phyloP scores from a whole-genome alignment of 306 rosid genomes.

The Cucurbita ficifolia region DNA sequence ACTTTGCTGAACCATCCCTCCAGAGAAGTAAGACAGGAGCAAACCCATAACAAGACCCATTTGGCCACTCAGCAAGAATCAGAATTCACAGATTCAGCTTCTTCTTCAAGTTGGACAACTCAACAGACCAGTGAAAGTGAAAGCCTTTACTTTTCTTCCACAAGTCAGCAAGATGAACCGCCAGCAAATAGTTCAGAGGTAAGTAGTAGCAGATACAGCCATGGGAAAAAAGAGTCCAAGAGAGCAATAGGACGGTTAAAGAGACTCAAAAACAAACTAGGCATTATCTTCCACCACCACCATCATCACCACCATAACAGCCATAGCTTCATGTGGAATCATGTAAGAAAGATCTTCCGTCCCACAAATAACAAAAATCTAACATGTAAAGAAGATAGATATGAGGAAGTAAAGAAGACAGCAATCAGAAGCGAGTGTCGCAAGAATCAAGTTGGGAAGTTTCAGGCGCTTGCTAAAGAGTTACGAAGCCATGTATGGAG shows the following conservation, averaged over 20 bases:
- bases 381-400: not conserved
- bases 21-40: not conserved
- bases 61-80: conserved; percentile 7
- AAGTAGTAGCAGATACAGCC: conserved; percentile 1
- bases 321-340: conserved; percentile 30
- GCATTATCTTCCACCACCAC: conserved; percentile 66
- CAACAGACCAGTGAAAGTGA: conserved; percentile 6
- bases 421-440: conserved; percentile 8
- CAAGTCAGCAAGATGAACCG: conserved; percentile 10
- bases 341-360: conserved; percentile 21
- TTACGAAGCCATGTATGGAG: conserved; percentile 28
- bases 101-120: conserved; percentile 22
- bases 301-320: conserved; percentile 35
- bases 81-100: conserved; percentile 17
- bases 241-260: conserved; percentile 29
- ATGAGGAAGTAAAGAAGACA: conserved; percentile 15
- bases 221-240: conserved; percentile 6
- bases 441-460: conserved; percentile 29
- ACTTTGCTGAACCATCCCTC: conserved; percentile 21
- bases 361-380: conserved; percentile 5
- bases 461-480: conserved; percentile 48
- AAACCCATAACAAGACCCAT: not conserved
- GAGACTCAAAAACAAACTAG: conserved; percentile 48
- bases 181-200: conserved; percentile 11
- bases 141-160: not conserved